Evolutionary conservation across 73 alveolate species (phyloP), one percentile per base, ranked within the genome.

Genomic region (Stentor coeruleus): DNA sequence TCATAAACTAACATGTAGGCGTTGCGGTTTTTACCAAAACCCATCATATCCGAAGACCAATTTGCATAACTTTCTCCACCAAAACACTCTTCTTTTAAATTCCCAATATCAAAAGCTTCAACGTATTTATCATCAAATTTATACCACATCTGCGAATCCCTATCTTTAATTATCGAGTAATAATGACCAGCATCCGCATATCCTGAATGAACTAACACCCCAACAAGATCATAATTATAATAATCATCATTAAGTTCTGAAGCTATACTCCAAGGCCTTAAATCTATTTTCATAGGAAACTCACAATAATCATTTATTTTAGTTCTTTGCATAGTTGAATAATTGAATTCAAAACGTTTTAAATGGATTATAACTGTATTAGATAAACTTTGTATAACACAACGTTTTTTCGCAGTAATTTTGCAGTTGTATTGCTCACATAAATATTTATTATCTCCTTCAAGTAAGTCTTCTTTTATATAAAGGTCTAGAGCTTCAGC

Each of bases 1-100:
- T 97, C 97, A 93, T 97, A 97, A 76, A 97, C 89, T 74, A 97
- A 84, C 85, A 96, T 76, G 86, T 97, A 97, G 0, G 99, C 99
- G 88, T 91, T 97, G 83, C 95, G 91, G 76, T 90, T 74, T 82
- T 81, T 3, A 2, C 85, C 40, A 35, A 37, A 75, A 15, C n/a
- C 74, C 83, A 91, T 60, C 30, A 80, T 83, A 59, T 90, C 77
- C 36, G 84, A 75, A 74, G 58, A 76, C 57, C 82, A 81, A 57
- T 38, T 60, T 83, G 81, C 72, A 42, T 49, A 28, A 38, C 85
- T 89, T 3, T 90, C 89, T 49, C 95, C 90, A 55, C 97, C 96
- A 0, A 99, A 98, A 90, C 86, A 97, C 76, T 98, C 98, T 86
- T 97, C 99, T 77, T 89, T 93, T n/a, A 97, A 84, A 59, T 89